Base-by-base conservation (phyloP, 208 protist species). In the Acanthamoeba triangularis region DNA sequence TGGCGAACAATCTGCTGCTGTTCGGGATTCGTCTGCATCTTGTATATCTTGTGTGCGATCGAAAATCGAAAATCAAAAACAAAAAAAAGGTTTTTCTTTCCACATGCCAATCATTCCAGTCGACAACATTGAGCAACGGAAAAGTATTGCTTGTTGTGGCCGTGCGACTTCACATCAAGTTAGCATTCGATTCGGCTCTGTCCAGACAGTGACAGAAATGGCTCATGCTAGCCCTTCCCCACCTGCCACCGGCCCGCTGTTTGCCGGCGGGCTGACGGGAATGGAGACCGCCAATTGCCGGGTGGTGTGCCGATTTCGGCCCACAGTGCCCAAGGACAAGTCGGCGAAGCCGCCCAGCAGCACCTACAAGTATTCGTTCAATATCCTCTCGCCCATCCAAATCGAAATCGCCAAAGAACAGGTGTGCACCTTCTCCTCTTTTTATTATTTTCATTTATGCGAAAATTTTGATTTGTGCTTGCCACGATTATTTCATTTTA, bases 1-100 rank as follows among this genome's bases (percentile, higher is more conserved):
- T 67, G 78, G 18, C 44, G 28, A 14, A 91, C 61, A 59, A 95
- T 90, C 76, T 91, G 72, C 30, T 95, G 52, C 74, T 95, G 88
- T 18, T 91, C 84, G 54, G 84, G 47, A 49, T 91, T 63, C 25
- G 54, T 35, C 59, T 91, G 84, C 84, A 91, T 91, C 10, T 49
- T 85, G 74, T 23, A 23, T n/a, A n/a, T n/a, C n/a, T n/a, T n/a
- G n/a, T n/a, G n/a, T n/a, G 14, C 65, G 20, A 72, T 8, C 59
- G 25, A 65, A n/a, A n/a, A 61, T 25, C 54, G n/a, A 78, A 30
- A 78, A 41, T 78, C n/a, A n/a, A n/a, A 37, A n/a, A n/a, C n/a
- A 78, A 78, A 78, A 13, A 14, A 7, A 13, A n/a, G n/a, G n/a
- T n/a, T 1, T 78, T 33, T 78, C 10, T 78, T 44, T 44, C n/a